Conservation (phyloP, 768 basidiomycete species). For the Boletus subcaerulescens region DNA sequence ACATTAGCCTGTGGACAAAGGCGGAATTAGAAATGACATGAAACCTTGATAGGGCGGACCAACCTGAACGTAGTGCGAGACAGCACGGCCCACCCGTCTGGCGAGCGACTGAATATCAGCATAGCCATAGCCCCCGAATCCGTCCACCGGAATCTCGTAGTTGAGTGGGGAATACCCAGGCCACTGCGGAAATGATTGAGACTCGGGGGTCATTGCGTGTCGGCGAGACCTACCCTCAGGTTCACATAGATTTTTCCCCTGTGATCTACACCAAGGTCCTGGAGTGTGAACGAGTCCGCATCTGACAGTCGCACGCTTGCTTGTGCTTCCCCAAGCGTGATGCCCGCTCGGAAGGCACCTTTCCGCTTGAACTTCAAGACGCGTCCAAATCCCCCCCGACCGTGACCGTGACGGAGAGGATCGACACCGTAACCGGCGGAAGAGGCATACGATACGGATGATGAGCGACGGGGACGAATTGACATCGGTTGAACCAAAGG, state of each 20-base stretch:
- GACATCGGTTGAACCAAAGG: conserved; percentile 22
- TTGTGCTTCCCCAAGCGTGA: conserved; percentile 68
- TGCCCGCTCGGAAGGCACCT: conserved; percentile 60
- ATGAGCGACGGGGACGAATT: conserved; percentile 34
- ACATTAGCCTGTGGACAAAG: conserved; percentile 51
- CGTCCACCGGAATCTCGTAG: conserved; percentile 72
- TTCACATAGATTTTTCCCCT: conserved; percentile 59
- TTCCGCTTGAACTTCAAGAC: conserved; percentile 74
- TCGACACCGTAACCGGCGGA: conserved; percentile 37
- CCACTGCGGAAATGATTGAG: conserved; percentile 47
- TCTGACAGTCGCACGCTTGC: conserved; percentile 58
- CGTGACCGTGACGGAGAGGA: conserved; percentile 35
- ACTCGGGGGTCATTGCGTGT: background rate
- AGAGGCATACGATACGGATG: conserved; percentile 39
- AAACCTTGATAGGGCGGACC: conserved; percentile 10
- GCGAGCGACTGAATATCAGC: conserved; percentile 66
- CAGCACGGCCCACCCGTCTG: conserved; percentile 65
- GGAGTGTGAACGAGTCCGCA: conserved; percentile 57
- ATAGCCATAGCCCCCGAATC: conserved; percentile 60
- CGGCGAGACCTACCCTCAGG: conserved; percentile 48
- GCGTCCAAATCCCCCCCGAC: conserved; percentile 39
- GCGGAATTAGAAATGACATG: conserved; percentile 7
- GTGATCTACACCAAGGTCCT: conserved; percentile 63
- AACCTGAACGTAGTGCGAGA: conserved; percentile 74
- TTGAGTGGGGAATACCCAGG: conserved; percentile 66